These are phyloP conservation scores for Huntiella savannae DNA, from an alignment of 2,329 filamentous ascomycete genomes.

Conservation along the genomic window DNA sequence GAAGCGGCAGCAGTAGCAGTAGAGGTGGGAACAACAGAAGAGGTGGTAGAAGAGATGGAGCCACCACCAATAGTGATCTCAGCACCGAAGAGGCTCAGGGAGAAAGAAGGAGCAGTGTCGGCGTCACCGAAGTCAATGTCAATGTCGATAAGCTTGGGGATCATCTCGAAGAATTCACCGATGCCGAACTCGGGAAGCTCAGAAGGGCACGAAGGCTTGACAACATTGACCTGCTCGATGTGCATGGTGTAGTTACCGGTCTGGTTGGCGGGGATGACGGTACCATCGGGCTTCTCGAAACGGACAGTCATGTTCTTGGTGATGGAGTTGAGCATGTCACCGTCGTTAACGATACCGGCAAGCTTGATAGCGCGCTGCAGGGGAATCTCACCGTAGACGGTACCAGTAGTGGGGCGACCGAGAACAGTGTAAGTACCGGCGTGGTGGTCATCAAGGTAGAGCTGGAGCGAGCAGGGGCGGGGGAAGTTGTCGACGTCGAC, in stretches of 20 bases:
- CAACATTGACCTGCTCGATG: constrained; percentile 10
- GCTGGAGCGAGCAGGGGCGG: constrained; percentile 19
- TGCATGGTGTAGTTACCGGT: constrained; percentile 9
- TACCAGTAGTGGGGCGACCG: constrained; percentile 19
- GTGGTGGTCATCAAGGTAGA: constrained; percentile 18
- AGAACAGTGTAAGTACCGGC: constrained; percentile 21
- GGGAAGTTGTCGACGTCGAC: constrained; percentile 20
- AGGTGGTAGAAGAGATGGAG: not conserved
- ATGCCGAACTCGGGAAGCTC: constrained; percentile 11
- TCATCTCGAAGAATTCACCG: constrained; percentile 7
- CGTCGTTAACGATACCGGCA: constrained; percentile 25
- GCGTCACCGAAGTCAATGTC: constrained; percentile 16
- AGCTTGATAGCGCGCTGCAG: constrained; percentile 46
- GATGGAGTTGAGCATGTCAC: constrained; percentile 3
- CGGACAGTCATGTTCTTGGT: constrained; percentile 16
- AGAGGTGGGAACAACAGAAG: not conserved
- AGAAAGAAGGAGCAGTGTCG: constrained; percentile 7
- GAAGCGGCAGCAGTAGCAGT: not conserved
- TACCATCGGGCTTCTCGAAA: constrained; percentile 10
- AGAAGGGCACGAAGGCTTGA: constrained; percentile 6
- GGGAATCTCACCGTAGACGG: constrained; percentile 19
- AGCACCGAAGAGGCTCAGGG: constrained; percentile 6
- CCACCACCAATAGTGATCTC: constrained; percentile 7
- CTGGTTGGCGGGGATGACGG: constrained; percentile 4
- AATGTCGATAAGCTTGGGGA: constrained; percentile 17